Percentiles rank a stretch among this genome's conserved stretches.
Conservation (phyloP, 208 protist species). For the Histomonas meleagridis region DNA sequence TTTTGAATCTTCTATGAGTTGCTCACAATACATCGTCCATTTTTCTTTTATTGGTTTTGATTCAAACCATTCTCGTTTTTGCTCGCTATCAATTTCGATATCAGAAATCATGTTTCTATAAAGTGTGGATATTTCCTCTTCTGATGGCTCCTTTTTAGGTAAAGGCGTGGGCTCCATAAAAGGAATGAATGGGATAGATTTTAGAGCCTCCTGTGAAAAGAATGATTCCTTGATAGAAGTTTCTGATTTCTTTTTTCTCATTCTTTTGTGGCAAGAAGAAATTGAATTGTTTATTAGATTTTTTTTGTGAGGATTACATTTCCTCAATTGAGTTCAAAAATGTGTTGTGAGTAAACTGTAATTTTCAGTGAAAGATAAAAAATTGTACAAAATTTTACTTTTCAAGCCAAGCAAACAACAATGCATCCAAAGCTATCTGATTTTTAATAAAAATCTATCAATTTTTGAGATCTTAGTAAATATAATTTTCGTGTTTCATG, state of each 20-base stretch:
- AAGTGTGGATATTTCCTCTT: neutral
- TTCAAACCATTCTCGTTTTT: neutral
- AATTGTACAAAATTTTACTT: too few relatives aligned
- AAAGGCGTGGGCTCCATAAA: neutral
- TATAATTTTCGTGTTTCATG: too few relatives aligned
- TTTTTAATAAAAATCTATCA: too few relatives aligned
- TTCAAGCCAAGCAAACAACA: too few relatives aligned
- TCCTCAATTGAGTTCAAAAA: too few relatives aligned
- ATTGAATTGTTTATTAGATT: too few relatives aligned
- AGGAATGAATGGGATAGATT: neutral
- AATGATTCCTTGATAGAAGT: neutral
- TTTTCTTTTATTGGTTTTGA: neutral
- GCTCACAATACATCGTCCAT: neutral
- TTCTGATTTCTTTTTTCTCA: constrained; percentile 6
- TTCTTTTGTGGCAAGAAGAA: too few relatives aligned
- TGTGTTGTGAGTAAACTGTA: too few relatives aligned
- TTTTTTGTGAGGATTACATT: too few relatives aligned
- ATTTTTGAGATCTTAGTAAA: too few relatives aligned
- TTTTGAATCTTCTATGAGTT: neutral
- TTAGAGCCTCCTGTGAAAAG: neutral
- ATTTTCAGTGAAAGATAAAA: too few relatives aligned
- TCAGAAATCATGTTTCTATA: neutral
- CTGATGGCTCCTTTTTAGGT: neutral
- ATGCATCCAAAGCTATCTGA: too few relatives aligned
- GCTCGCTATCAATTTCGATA: neutral